A percentile compares a stretch with the other conserved stretches of the same genome.
Conservation (phyloP, 2,329 filamentous ascomycete genomes). For the Beauveria asiatica region DNA sequence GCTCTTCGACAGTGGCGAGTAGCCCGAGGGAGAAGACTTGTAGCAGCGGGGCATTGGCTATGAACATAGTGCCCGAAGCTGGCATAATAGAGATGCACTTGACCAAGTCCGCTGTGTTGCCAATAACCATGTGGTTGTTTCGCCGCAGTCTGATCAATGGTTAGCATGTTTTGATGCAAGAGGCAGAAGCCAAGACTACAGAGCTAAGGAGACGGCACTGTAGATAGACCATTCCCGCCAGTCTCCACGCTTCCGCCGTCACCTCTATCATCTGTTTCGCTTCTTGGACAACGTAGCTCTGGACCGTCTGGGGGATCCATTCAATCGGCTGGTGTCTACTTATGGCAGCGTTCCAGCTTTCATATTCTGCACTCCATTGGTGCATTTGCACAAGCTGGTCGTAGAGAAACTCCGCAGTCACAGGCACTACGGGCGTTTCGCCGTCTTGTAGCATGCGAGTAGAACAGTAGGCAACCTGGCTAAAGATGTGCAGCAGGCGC, state of each 20-base stretch:
- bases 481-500: slow-evolving; percentile 28
- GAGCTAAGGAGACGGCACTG: slow-evolving; percentile 26
- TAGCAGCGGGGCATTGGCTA: slow-evolving; percentile 32
- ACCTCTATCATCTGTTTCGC: slow-evolving; percentile 30
- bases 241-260: slow-evolving; percentile 33
- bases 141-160: slow-evolving; percentile 25
- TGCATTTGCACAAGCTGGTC: slow-evolving; percentile 23
- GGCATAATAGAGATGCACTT: slow-evolving; percentile 33
- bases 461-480: slow-evolving; percentile 30
- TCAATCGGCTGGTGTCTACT: slow-evolving; percentile 16
- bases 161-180: neutral
- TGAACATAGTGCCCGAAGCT: slow-evolving; percentile 31
- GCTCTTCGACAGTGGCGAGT: slow-evolving; percentile 22
- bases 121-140: slow-evolving; percentile 26
- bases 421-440: slow-evolving; percentile 23
- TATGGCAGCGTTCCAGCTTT: slow-evolving; percentile 16
- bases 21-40: slow-evolving; percentile 34
- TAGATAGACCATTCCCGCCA: slow-evolving; percentile 30
- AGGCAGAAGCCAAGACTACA: neutral
- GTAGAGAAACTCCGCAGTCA: slow-evolving; percentile 22
- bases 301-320: slow-evolving; percentile 21
- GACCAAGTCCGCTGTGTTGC: slow-evolving; percentile 24
- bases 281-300: slow-evolving; percentile 19
- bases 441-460: slow-evolving; percentile 26
- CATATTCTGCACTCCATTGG: slow-evolving; percentile 27